Percentiles rank a stretch among this genome's conserved stretches.
phyloP scores from a whole-genome alignment of 805 yeast genomes.

The Metschnikowia borealis region DNA sequence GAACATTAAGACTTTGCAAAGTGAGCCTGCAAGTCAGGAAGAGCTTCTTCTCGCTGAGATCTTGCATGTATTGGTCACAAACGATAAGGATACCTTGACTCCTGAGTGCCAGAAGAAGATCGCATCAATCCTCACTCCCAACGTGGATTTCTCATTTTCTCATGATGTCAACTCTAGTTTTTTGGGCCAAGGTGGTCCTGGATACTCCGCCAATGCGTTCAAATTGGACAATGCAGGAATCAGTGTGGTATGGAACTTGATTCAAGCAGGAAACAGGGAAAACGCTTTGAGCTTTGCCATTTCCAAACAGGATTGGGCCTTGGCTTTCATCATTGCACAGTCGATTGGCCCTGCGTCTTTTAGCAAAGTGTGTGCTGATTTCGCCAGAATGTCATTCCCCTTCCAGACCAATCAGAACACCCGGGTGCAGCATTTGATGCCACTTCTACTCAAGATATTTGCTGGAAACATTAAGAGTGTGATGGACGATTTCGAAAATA shows the following conservation, averaged over 20 bases:
- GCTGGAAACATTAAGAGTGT: conserved; percentile 58
- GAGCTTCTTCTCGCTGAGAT: conserved; percentile 32
- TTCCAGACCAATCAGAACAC: conserved; percentile 35
- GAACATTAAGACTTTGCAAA: conserved; percentile 18
- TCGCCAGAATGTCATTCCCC: conserved; percentile 45
- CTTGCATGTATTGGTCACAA: conserved; percentile 23
- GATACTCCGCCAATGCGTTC: conserved; percentile 34
- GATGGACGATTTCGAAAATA: conserved; percentile 44
- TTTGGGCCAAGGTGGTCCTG: conserved; percentile 1
- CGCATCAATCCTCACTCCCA: conserved; percentile 41
- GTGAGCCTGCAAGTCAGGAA: conserved; percentile 12
- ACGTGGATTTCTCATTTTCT: conserved; percentile 32
- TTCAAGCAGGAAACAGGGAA: conserved; percentile 61
- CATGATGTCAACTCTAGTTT: conserved; percentile 7
- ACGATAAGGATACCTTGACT: conserved; percentile 29
- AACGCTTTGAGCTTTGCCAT: conserved; percentile 64
- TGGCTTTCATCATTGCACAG: conserved; percentile 69
- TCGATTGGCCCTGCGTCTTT: conserved; percentile 60
- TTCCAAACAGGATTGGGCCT: conserved; percentile 65
- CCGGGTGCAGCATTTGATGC: conserved; percentile 42
- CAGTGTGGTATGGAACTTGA: conserved; percentile 30
- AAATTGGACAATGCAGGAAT: conserved; percentile 39
- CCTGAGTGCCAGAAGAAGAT: conserved; percentile 28
- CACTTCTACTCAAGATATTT: conserved; percentile 57
- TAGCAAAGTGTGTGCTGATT: conserved; percentile 54